Percentiles rank a stretch among this genome's conserved stretches.
Conservation (phyloP, 345 rosid species). For the Brassica nigra region DNA sequence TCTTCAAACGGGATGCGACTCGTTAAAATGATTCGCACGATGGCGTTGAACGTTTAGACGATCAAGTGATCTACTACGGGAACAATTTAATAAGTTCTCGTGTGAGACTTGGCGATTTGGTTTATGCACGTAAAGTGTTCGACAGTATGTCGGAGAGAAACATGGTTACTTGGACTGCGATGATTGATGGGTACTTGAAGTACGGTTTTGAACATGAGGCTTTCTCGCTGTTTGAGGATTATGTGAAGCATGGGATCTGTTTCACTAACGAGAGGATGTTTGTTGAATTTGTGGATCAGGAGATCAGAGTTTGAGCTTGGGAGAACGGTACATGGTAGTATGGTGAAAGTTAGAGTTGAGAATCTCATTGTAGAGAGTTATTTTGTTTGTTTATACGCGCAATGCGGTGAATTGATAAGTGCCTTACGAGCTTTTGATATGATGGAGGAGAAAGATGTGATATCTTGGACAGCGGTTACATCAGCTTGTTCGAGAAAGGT, state of each 20-base stretch:
- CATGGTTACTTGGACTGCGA: constrained; percentile 26
- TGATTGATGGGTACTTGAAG: too few relatives aligned
- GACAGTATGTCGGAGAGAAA: constrained; percentile 65
- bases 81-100: constrained; percentile 62
- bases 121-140: constrained; percentile 69
- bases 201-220: constrained; percentile 62
- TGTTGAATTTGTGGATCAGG: constrained; percentile 65
- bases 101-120: constrained; percentile 44
- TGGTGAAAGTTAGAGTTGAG: constrained; percentile 58
- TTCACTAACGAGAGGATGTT: constrained; percentile 58
- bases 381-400: constrained; percentile 65
- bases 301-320: constrained; percentile 54
- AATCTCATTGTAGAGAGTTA: constrained; percentile 50
- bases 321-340: constrained; percentile 64
- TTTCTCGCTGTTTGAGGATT: constrained; percentile 42
- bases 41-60: constrained; percentile 48
- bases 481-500: constrained; percentile 73
- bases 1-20: constrained; percentile 46
- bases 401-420: constrained; percentile 55
- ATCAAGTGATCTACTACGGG: constrained; percentile 38
- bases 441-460: constrained; percentile 68
- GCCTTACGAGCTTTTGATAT: constrained; percentile 55
- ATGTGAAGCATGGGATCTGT: constrained; percentile 39
- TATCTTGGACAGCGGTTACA: constrained; percentile 79
- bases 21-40: constrained; percentile 56